phyloP scores from a whole-genome alignment of 495 filamentous ascomycete genomes.

The Aspergillus nanangensis region DNA sequence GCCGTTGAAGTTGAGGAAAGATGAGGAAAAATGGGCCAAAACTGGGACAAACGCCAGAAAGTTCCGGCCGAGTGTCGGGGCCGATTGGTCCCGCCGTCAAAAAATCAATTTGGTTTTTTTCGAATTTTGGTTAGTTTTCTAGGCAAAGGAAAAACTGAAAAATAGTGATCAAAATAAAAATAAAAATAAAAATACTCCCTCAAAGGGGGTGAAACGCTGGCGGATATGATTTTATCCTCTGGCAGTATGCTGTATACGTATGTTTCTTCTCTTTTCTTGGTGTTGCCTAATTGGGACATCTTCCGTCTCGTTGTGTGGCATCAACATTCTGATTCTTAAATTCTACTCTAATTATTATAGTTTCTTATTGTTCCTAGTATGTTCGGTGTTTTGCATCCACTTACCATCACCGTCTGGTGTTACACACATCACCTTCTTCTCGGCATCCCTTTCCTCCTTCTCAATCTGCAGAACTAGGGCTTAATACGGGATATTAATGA shows the following conservation, averaged over 20 bases:
- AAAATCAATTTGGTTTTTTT: too few relatives aligned
- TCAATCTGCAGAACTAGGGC: too few relatives aligned
- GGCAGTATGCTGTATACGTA: not conserved
- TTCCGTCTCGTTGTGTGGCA: not conserved
- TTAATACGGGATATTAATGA: too few relatives aligned
- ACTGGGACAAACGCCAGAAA: constrained; percentile 15
- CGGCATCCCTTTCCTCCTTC: too few relatives aligned
- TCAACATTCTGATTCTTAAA: not conserved
- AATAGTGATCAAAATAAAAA: too few relatives aligned
- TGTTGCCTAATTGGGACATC: not conserved
- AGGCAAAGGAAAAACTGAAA: too few relatives aligned
- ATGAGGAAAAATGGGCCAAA: constrained; percentile 5
- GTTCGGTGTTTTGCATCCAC: too few relatives aligned
- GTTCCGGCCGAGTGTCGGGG: constrained; percentile 29
- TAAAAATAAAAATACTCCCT: too few relatives aligned
- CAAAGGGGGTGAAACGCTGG: too few relatives aligned
- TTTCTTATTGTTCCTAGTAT: not conserved
- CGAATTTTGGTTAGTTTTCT: too few relatives aligned
- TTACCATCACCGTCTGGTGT: too few relatives aligned
- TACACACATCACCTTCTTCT: too few relatives aligned
- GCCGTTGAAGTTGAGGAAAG: constrained; percentile 9
- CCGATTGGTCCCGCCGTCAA: constrained; percentile 11
- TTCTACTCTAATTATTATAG: not conserved
- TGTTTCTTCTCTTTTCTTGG: not conserved
- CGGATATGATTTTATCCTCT: not conserved